These are phyloP conservation scores for Penicillium sp. DNA, from an alignment of 2,329 filamentous ascomycete genomes.

Conservation along the genomic window DNA sequence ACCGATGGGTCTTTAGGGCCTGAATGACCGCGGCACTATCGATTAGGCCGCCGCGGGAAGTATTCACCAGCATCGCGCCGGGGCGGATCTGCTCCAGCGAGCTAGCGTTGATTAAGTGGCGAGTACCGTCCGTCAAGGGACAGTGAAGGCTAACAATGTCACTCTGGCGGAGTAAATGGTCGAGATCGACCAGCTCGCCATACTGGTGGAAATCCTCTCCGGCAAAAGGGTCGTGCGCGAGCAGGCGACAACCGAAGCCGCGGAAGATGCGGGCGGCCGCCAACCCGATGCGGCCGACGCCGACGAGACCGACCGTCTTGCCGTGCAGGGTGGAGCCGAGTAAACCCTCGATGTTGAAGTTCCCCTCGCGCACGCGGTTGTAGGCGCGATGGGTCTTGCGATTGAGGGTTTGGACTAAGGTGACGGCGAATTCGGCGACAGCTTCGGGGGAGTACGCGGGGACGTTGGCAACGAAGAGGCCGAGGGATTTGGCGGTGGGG, in stretches of 20 bases:
- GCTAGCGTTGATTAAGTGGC: slow-evolving; percentile 62
- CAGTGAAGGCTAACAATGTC: slow-evolving; percentile 71
- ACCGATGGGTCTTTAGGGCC: slow-evolving; percentile 62
- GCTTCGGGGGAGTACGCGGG: slow-evolving; percentile 71
- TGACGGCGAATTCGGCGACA: slow-evolving; percentile 72
- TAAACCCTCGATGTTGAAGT: slow-evolving; percentile 67
- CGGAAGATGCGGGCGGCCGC: slow-evolving; percentile 64
- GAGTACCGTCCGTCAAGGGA: slow-evolving; percentile 64
- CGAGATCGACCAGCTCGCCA: slow-evolving; percentile 59
- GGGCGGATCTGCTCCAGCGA: slow-evolving; percentile 62
- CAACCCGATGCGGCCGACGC: slow-evolving; percentile 68
- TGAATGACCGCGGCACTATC: slow-evolving; percentile 64
- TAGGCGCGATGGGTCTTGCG: slow-evolving; percentile 70
- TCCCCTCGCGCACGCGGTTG: slow-evolving; percentile 70
- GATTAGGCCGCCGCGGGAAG: slow-evolving; percentile 68
- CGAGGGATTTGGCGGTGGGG: slow-evolving; percentile 55
- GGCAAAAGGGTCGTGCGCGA: slow-evolving; percentile 65
- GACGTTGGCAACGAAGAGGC: slow-evolving; percentile 67
- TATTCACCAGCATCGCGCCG: slow-evolving; percentile 66
- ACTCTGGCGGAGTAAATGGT: slow-evolving; percentile 58
- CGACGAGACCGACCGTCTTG: slow-evolving; percentile 69
- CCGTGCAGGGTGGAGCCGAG: slow-evolving; percentile 64
- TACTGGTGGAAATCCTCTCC: slow-evolving; percentile 53
- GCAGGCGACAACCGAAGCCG: slow-evolving; percentile 67
- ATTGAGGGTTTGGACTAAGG: slow-evolving; percentile 69